These are phyloP conservation scores for Sporopachydermia lactativora DNA, from an alignment of 805 yeast species.

Conservation along the genomic window DNA sequence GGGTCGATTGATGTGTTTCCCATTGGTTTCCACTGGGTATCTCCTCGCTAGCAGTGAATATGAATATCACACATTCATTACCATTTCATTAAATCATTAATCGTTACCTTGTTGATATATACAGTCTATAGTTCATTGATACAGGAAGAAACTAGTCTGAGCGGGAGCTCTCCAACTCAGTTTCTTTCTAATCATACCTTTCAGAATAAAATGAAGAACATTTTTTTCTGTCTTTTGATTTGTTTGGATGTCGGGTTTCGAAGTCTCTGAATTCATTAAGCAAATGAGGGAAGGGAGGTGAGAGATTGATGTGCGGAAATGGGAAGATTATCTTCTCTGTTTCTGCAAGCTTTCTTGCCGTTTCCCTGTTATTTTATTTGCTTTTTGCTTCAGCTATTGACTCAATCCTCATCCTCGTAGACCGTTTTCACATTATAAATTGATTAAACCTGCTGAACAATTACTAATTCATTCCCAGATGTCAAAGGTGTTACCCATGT, in stretches of 20 bases:
- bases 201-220: too few species aligned
- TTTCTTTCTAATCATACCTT: too few species aligned
- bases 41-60: too few species aligned
- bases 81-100: neutral
- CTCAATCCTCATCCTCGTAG: neutral
- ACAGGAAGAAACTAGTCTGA: too few species aligned
- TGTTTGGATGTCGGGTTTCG: too few species aligned
- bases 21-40: too few species aligned
- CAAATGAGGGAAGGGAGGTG: neutral
- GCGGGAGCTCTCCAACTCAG: too few species aligned
- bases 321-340: neutral
- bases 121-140: neutral
- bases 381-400: neutral
- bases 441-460: neutral
- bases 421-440: neutral
- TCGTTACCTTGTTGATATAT: neutral
- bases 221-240: too few species aligned
- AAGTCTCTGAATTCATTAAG: too few species aligned
- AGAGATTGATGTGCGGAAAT: neutral
- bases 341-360: neutral
- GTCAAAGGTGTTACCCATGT: constrained; percentile 95
- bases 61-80: too few species aligned
- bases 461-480: constrained; percentile 32
- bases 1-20: too few species aligned
- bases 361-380: neutral